Conservation (phyloP, 2,329 filamentous ascomycete species). For the Aspergillus brunneoviolaceus region DNA sequence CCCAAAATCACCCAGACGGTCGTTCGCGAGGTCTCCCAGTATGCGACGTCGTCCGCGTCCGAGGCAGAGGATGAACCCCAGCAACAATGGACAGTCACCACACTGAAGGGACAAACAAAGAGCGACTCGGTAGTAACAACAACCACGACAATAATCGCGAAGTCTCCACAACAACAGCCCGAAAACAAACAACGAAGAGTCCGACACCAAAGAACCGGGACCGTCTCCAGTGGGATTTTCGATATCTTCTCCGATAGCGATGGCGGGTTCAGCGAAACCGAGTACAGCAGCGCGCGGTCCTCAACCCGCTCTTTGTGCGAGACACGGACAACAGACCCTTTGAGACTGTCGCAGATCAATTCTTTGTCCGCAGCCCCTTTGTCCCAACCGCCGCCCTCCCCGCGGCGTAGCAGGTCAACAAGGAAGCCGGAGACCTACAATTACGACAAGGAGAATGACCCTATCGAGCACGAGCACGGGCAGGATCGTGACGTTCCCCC, state of each 20-base stretch:
- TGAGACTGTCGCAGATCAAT: conserved; percentile 35
- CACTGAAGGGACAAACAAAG: conserved; percentile 10
- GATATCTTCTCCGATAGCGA: conserved; percentile 34
- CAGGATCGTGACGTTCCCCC: conserved; percentile 12
- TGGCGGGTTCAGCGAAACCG: conserved; percentile 17
- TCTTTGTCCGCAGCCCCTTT: conserved; percentile 32
- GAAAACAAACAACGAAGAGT: conserved; percentile 7
- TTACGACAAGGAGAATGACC: conserved; percentile 39
- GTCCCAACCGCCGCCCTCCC: conserved; percentile 18
- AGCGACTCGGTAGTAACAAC: conserved; percentile 4
- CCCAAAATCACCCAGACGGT: not conserved
- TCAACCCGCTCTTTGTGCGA: conserved; percentile 14
- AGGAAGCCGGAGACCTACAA: conserved; percentile 31
- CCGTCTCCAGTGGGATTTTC: conserved; percentile 22
- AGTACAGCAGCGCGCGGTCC: conserved; percentile 9
- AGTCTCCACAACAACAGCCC: conserved; percentile 5
- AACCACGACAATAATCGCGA: conserved; percentile 10
- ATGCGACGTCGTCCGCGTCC: not conserved
- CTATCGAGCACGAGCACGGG: conserved; percentile 26
- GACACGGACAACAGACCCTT: conserved; percentile 25
- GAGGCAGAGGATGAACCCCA: conserved; percentile 1
- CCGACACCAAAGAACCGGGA: conserved; percentile 21
- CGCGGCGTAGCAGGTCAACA: conserved; percentile 14
- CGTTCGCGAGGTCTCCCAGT: conserved; percentile 2
- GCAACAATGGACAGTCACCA: conserved; percentile 12